Percentiles rank a stretch among this genome's conserved stretches.
Evolutionary conservation across 1,284 basidiomycete genomes (phyloP).

Genomic region (Uromyces viciae-fabae): DNA sequence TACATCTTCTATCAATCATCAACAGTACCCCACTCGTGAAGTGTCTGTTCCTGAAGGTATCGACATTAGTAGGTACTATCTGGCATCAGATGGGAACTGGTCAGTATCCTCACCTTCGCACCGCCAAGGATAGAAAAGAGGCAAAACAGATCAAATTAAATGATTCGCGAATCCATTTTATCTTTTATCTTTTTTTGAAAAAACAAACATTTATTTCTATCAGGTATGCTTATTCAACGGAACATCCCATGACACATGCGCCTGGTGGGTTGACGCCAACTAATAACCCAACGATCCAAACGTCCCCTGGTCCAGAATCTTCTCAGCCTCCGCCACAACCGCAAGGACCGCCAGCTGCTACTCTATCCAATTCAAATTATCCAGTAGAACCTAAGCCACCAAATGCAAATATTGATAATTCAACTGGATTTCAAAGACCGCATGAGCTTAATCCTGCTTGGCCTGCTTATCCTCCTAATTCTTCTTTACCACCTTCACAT

Average conservation of each 20-base stretch:
- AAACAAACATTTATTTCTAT: too few species aligned
- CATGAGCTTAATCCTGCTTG: constrained; percentile 13
- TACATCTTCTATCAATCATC: neutral
- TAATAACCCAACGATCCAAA: neutral
- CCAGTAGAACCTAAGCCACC: neutral
- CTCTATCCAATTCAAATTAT: neutral
- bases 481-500: constrained; percentile 7
- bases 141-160: neutral
- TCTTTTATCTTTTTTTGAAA: neutral
- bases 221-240: constrained; percentile 43
- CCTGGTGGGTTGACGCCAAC: neutral
- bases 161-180: neutral
- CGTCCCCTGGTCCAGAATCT: neutral
- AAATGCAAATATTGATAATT: neutral
- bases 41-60: constrained; percentile 15
- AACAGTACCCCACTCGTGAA: constrained; percentile 25
- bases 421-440: neutral
- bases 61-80: constrained; percentile 39
- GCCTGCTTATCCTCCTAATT: constrained; percentile 5
- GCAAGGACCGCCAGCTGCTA: neutral
- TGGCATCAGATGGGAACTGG: constrained; percentile 45
- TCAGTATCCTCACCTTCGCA: neutral
- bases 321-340: neutral
- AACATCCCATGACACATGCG: constrained; percentile 18
- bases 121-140: neutral